Evolutionary conservation across 768 basidiomycete species (phyloP).

Genomic region (Chalciporus sphaerocephalus): DNA sequence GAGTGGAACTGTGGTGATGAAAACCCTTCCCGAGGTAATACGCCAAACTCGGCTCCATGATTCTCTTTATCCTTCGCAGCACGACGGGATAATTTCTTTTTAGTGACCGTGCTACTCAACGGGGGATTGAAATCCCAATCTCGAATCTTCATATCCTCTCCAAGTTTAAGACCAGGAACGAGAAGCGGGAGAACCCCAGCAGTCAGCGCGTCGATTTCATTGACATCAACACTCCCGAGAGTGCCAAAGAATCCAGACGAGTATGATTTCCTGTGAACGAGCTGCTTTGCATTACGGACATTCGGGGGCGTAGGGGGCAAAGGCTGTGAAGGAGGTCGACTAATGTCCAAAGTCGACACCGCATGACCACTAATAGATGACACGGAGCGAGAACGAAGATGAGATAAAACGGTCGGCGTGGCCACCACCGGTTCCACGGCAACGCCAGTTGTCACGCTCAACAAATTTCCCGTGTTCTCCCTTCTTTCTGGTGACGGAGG

Average conservation of each 20-base stretch:
- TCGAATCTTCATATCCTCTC: constrained; percentile 52
- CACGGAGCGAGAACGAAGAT: constrained; percentile 60
- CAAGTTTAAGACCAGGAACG: constrained; percentile 60
- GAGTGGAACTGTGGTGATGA: constrained; percentile 57
- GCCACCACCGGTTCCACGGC: constrained; percentile 26
- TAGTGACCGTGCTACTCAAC: constrained; percentile 31
- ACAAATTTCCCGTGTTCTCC: constrained; percentile 3
- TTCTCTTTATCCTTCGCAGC: neutral
- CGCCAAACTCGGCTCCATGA: constrained; percentile 26
- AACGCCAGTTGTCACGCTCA: constrained; percentile 34
- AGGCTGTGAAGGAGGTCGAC: constrained; percentile 58
- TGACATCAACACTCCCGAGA: constrained; percentile 46
- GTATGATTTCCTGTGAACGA: constrained; percentile 58
- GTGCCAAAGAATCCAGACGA: constrained; percentile 61
- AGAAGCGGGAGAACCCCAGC: constrained; percentile 65
- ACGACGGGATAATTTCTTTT: constrained; percentile 32
- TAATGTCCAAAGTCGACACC: constrained; percentile 39
- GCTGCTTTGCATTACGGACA: constrained; percentile 48
- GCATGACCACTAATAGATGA: constrained; percentile 45
- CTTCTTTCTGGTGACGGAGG: constrained; percentile 43
- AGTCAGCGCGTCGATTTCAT: constrained; percentile 68
- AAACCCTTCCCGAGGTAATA: constrained; percentile 38
- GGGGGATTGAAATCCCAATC: constrained; percentile 41
- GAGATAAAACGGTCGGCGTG: constrained; percentile 27
- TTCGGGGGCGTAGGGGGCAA: constrained; percentile 74